These are phyloP conservation scores for Paecilomyces niveus DNA, from an alignment of 2,329 filamentous ascomycete genomes.

Conservation along the genomic window DNA sequence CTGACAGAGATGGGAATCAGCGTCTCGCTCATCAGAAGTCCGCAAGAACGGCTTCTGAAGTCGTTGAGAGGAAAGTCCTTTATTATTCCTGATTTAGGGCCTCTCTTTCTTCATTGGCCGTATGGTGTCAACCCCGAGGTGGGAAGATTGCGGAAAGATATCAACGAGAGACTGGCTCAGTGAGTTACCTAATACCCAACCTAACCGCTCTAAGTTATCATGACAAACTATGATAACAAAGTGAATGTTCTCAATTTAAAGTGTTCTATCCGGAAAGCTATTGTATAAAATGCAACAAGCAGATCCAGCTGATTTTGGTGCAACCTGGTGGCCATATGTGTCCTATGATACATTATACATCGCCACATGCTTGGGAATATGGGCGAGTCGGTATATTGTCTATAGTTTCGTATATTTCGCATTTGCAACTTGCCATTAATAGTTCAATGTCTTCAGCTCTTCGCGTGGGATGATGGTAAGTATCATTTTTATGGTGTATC, in stretches of 20 bases:
- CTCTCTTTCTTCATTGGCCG: not conserved
- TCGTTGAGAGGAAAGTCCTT: not conserved
- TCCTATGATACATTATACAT: slow-evolving; percentile 19
- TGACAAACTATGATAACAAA: not conserved
- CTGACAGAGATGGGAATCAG: not conserved
- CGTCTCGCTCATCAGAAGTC: not conserved
- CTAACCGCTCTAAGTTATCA: not conserved
- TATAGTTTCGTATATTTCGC: not conserved
- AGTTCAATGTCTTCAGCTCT: not conserved
- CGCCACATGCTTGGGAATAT: slow-evolving; percentile 10
- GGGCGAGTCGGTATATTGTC: not conserved
- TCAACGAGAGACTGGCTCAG: not conserved
- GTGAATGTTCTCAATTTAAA: not conserved
- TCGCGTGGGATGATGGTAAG: not conserved
- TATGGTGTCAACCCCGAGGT: not conserved
- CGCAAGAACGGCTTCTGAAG: not conserved
- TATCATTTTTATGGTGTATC: not conserved
- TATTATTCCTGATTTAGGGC: not conserved
- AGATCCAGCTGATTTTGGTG: not conserved
- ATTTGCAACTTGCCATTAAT: not conserved
- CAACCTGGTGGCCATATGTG: not conserved
- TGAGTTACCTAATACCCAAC: not conserved
- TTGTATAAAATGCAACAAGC: not conserved
- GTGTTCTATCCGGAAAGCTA: not conserved
- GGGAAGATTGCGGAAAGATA: not conserved